Conservation (phyloP, 2,329 filamentous ascomycete species). For the Ampelomyces quisqualis region DNA sequence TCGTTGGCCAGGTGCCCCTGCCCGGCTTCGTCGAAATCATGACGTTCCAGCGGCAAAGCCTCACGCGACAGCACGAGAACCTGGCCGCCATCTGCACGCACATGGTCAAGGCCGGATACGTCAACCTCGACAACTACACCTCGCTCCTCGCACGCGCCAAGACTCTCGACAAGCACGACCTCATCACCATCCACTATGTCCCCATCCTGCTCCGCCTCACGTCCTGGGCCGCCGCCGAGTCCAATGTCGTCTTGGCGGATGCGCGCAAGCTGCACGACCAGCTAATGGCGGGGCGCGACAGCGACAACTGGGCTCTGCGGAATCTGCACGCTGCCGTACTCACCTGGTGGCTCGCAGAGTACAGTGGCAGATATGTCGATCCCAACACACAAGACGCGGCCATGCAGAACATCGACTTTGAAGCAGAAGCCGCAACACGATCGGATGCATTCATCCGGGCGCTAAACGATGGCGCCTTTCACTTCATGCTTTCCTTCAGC, state of each 20-base stretch:
- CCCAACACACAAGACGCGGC: constrained; percentile 58
- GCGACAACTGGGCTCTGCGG: constrained; percentile 68
- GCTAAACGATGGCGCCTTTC: constrained; percentile 85
- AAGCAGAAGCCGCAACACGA: constrained; percentile 67
- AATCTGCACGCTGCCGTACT: constrained; percentile 77
- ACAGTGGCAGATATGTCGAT: constrained; percentile 85
- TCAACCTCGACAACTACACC: constrained; percentile 70
- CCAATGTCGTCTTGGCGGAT: constrained; percentile 64
- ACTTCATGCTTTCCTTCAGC: constrained; percentile 84
- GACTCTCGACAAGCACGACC: constrained; percentile 74
- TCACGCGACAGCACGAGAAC: constrained; percentile 87
- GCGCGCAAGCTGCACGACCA: constrained; percentile 69
- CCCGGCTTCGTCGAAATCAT: constrained; percentile 73
- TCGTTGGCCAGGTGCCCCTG: constrained; percentile 67
- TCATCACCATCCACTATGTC: constrained; percentile 73
- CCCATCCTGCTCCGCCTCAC: constrained; percentile 77
- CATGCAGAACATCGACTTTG: constrained; percentile 59
- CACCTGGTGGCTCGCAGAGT: constrained; percentile 89
- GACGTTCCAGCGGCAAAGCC: constrained; percentile 75
- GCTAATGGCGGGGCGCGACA: constrained; percentile 66
- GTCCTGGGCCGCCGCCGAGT: constrained; percentile 73
- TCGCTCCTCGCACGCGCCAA: constrained; percentile 68
- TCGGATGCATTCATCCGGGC: constrained; percentile 73
- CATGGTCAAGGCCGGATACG: constrained; percentile 74
- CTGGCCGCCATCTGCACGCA: constrained; percentile 78